Conservation (phyloP, 176 grass and related monocot genomes). For the Bothriochloa decipiens region DNA sequence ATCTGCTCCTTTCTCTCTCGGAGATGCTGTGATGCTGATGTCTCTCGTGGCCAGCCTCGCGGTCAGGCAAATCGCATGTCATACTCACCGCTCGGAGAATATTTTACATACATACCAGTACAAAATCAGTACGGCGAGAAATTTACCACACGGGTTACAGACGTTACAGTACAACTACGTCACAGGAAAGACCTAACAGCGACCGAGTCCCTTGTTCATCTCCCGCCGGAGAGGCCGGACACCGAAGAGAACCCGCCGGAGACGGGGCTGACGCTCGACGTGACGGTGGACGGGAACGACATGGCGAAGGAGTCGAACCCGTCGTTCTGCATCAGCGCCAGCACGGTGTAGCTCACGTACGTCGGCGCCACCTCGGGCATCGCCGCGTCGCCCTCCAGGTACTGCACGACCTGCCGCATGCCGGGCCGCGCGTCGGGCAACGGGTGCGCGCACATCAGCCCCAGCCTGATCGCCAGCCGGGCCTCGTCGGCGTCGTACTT, state of each 20-base stretch:
- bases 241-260: conserved; percentile 39
- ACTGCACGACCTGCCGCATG: conserved; percentile 57
- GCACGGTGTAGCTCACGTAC: conserved; percentile 51
- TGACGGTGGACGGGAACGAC: conserved; percentile 57
- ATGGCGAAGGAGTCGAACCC: conserved; percentile 59
- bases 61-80: neutral
- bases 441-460: conserved; percentile 60
- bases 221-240: conserved; percentile 57
- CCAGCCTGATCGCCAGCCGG: conserved; percentile 38
- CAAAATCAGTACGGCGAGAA: neutral
- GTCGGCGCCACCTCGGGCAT: conserved; percentile 52
- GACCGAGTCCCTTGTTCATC: neutral
- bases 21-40: neutral
- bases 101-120: neutral
- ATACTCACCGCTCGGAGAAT: neutral
- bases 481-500: conserved; percentile 69
- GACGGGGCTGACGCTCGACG: conserved; percentile 37
- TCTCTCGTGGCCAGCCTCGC: neutral
- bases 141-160: neutral
- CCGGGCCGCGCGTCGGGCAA: conserved; percentile 41
- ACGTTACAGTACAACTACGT: neutral
- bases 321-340: conserved; percentile 63
- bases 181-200: neutral
- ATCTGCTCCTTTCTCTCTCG: neutral
- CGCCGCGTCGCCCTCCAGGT: conserved; percentile 50